Conservation (phyloP, 495 filamentous ascomycete genomes). For the Hypoxylon rickii region DNA sequence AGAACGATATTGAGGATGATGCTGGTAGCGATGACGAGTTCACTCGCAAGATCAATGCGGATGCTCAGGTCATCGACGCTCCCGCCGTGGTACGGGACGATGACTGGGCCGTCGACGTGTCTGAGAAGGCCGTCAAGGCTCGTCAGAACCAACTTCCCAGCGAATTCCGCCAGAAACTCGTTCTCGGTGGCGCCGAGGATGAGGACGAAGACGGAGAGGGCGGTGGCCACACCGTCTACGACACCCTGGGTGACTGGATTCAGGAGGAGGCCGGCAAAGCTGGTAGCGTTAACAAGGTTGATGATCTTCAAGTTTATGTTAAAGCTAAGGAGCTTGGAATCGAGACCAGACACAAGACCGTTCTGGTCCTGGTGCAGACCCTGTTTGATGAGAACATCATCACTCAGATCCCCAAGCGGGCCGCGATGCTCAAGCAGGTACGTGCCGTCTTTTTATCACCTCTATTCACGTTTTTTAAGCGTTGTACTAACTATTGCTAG, state of each 20-base stretch:
- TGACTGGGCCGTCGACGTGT: slow-evolving; percentile 94
- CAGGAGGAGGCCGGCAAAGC: slow-evolving; percentile 70
- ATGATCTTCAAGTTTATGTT: slow-evolving; percentile 87
- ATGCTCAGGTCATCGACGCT: slow-evolving; percentile 73
- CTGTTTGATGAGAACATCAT: slow-evolving; percentile 90
- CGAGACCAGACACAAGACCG: slow-evolving; percentile 90
- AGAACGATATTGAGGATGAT: slow-evolving; percentile 49
- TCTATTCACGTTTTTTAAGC: neutral
- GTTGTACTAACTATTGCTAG: slow-evolving; percentile 51
- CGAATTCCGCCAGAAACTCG: slow-evolving; percentile 88
- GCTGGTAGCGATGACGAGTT: slow-evolving; percentile 90
- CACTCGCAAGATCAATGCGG: slow-evolving; percentile 84
- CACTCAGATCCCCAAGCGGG: slow-evolving; percentile 78
- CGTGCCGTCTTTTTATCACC: slow-evolving; percentile 36
- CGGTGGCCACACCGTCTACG: slow-evolving; percentile 77
- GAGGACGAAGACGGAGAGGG: slow-evolving; percentile 84
- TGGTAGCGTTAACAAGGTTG: slow-evolving; percentile 73
- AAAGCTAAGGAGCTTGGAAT: slow-evolving; percentile 97
- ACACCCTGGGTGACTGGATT: slow-evolving; percentile 93
- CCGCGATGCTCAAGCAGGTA: slow-evolving; percentile 83
- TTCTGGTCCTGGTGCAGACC: slow-evolving; percentile 89
- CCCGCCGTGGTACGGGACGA: slow-evolving; percentile 75
- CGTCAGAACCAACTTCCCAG: slow-evolving; percentile 87
- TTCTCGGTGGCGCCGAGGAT: slow-evolving; percentile 75
- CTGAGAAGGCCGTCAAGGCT: slow-evolving; percentile 90